Evolutionary conservation across 352 stramenopile genomes (phyloP), one percentile per base, ranked within the genome.

Genomic region (Phytophthora constricta): DNA sequence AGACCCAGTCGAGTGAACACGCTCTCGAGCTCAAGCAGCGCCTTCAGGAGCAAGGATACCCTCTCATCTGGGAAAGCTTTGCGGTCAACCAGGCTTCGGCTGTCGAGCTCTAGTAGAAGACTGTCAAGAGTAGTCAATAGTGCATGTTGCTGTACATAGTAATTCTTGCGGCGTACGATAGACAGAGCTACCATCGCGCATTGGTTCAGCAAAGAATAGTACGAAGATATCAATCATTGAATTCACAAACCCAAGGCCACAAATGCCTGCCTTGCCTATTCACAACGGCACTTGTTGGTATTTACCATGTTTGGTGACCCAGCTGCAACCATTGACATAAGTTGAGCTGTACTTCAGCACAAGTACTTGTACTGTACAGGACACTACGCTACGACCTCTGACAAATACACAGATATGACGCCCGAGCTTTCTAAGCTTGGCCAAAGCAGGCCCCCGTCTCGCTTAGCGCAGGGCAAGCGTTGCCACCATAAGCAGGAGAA

Each of bases 1-100:
- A 99, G 77, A 93, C 97, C 10, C 91, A 98, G 75, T 97, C 92
- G 23, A 94, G 85, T 51, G 95, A 99, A 37, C 96, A 98, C 69
- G 92, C 83, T 5, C 72, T 97, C 57, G 79, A 89, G 68, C 72
- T 99, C 10, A 93, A 97, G 77, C 65, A 93, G 31, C 82, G 82
- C 0, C 79, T 98, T 11, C 79, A 95, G 65, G 70, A 90, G 47
- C 62, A 88, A 17, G 94, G 92, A 5, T 98, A 98, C 74, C 82
- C 92, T 45, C 79, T 98, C 20, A 65, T 92, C 42, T 98, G 92
- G 92, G 86, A 81, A 34, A 78, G 59, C n/a, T 79, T 76, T 5
- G 53, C 61, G 4, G 47, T 46, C 16, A 61, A 52, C 27, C 51
- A 76, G 26, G 22, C 46, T n/a, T 57, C 70, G 9, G 59, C 51